phyloP scores from a whole-genome alignment of 441 rosid species.

The Cnidoscolus chayamansa region DNA sequence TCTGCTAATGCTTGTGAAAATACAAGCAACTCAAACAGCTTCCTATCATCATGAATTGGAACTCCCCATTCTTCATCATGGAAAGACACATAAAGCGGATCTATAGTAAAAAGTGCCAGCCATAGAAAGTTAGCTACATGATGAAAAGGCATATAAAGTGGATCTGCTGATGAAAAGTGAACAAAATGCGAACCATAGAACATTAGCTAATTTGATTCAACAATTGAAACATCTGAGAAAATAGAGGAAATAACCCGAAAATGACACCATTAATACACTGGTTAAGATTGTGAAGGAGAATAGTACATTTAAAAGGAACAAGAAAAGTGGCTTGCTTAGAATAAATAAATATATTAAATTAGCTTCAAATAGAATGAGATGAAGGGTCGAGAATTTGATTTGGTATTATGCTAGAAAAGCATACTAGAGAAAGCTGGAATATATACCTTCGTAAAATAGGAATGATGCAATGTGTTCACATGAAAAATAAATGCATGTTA shows the following conservation, averaged over 20 bases:
- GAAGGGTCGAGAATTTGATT: background rate
- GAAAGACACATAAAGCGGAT: conserved; percentile 55
- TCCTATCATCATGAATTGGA: conserved; percentile 67
- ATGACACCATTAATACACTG: background rate
- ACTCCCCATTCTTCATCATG: conserved; percentile 91
- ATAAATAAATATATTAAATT: background rate
- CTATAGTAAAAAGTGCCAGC: conserved; percentile 10
- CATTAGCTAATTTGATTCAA: background rate
- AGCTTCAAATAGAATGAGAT: background rate
- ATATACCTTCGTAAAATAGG: background rate
- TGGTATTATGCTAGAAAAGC: background rate
- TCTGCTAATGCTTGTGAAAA: conserved; percentile 89
- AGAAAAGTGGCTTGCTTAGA: background rate
- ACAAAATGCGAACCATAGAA: conserved; percentile 2
- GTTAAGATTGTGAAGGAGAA: background rate
- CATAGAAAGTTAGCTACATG: background rate
- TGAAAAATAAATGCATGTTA: conserved; percentile 1
- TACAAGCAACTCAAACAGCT: conserved; percentile 78
- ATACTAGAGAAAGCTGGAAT: background rate
- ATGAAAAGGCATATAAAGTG: conserved; percentile 47
- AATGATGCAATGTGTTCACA: background rate
- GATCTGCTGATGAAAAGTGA: conserved; percentile 20
- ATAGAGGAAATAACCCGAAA: background rate
- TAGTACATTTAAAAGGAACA: background rate
- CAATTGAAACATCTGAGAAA: background rate